Percentiles rank a stretch among this genome's conserved stretches.
phyloP scores from a whole-genome alignment of 2,329 filamentous ascomycete genomes.

The Xylariales sp. region DNA sequence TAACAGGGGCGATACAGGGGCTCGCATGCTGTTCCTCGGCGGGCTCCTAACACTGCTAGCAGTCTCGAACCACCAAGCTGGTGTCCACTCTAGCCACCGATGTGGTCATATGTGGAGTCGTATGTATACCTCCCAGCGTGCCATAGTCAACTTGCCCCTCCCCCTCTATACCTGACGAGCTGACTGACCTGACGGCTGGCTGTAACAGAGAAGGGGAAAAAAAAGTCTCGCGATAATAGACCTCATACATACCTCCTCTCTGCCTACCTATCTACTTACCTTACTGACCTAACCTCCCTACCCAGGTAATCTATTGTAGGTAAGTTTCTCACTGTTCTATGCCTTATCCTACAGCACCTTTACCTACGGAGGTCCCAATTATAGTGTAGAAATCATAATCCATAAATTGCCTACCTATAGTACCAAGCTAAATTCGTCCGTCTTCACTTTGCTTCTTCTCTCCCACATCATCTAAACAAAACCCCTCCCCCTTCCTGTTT shows the following conservation, averaged over 20 bases:
- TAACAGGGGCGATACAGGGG: not conserved
- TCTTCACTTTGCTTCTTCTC: conserved; percentile 18
- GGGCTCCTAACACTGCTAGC: conserved; percentile 11
- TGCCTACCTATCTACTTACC: not conserved
- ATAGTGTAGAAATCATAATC: conserved; percentile 2
- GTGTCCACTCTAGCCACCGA: conserved; percentile 16
- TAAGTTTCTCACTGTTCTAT: conserved; percentile 15
- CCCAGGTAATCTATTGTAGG: not conserved
- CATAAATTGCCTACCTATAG: conserved; percentile 20
- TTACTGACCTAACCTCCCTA: not conserved
- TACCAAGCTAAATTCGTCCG: conserved; percentile 22
- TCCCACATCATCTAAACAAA: conserved; percentile 18
- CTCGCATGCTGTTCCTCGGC: conserved; percentile 2
- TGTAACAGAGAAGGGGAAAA: not conserved
- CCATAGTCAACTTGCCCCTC: conserved; percentile 8
- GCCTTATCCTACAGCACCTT: not conserved
- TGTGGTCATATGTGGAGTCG: conserved; percentile 30
- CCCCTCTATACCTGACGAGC: conserved; percentile 17
- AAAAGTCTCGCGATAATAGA: conserved; percentile 24
- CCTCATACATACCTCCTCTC: conserved; percentile 12
- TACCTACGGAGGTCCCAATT: conserved; percentile 2
- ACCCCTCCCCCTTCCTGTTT: conserved; percentile 27
- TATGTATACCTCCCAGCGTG: not conserved
- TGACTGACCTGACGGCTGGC: too few relatives aligned
- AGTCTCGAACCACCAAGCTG: conserved; percentile 28